Conservation (phyloP, 768 basidiomycete species). For the Filobasidium wieringae region DNA sequence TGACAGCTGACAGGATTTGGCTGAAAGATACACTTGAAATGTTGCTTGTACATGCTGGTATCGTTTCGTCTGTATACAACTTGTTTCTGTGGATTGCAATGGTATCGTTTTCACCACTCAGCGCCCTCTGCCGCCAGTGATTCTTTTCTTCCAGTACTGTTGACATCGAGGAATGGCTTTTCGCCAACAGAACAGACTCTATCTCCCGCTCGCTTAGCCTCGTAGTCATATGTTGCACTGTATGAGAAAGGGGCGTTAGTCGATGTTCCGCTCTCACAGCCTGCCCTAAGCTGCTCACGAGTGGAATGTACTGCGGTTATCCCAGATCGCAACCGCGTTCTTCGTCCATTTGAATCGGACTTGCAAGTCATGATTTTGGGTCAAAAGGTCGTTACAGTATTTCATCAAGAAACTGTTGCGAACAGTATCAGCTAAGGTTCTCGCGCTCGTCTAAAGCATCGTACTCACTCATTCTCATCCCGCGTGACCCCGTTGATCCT, state of each 20-base stretch:
- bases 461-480: slow-evolving; percentile 46
- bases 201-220: slow-evolving; percentile 42
- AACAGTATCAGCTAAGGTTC: not conserved
- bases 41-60: too few species aligned
- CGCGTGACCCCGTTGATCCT: slow-evolving; percentile 47
- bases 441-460: not conserved
- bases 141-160: slow-evolving; percentile 17
- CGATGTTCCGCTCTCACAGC: not conserved
- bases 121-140: slow-evolving; percentile 16
- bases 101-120: slow-evolving; percentile 2
- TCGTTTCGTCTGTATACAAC: too few species aligned
- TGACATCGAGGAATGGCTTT: slow-evolving; percentile 44
- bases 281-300: not conserved
- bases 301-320: slow-evolving; percentile 45
- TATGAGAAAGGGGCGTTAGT: not conserved
- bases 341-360: slow-evolving; percentile 44
- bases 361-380: slow-evolving; percentile 51
- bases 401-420: slow-evolving; percentile 38
- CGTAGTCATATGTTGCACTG: slow-evolving; percentile 40
- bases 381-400: slow-evolving; percentile 44
- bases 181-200: slow-evolving; percentile 51
- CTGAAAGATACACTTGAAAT: too few species aligned
- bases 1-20: too few species aligned
- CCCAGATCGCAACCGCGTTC: slow-evolving; percentile 53
- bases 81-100: too few species aligned